Percentiles rank a stretch among this genome's conserved stretches.
phyloP scores from a whole-genome alignment of 2,329 filamentous ascomycete species.

The Penicillium sp. region DNA sequence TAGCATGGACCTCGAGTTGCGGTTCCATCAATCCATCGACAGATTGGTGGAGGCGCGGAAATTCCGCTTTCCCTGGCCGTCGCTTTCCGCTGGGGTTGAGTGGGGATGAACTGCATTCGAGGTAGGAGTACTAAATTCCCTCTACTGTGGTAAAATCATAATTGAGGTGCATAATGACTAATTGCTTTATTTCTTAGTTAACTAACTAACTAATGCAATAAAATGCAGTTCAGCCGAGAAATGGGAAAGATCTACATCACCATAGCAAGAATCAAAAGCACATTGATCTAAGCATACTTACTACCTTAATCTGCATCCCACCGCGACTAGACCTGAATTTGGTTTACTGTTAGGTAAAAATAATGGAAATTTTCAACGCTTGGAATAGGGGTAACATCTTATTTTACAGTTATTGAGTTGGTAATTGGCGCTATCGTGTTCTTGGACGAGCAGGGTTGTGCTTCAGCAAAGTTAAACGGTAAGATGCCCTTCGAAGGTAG shows the following conservation, averaged over 20 bases:
- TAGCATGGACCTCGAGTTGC: conserved; percentile 3
- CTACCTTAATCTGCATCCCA: too few species aligned
- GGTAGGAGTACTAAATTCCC: neutral
- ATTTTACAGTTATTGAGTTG: too few species aligned
- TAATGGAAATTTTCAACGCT: too few species aligned
- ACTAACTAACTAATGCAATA: too few species aligned
- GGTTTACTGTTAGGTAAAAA: too few species aligned
- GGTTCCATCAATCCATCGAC: neutral
- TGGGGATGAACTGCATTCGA: neutral
- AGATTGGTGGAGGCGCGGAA: conserved; percentile 12
- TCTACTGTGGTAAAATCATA: neutral
- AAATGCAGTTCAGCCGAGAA: neutral
- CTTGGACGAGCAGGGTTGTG: too few species aligned
- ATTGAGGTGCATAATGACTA: neutral
- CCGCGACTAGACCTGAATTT: too few species aligned
- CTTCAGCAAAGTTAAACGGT: too few species aligned
- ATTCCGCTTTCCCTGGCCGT: conserved; percentile 15
- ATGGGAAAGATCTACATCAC: neutral
- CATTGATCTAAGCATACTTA: neutral
- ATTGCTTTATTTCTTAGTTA: neutral
- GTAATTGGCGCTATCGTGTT: too few species aligned
- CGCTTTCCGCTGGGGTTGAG: conserved; percentile 11
- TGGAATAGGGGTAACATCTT: too few species aligned
- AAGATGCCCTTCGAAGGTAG: too few species aligned
- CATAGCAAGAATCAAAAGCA: neutral